These are phyloP conservation scores for Hygrocybe punicea DNA, from an alignment of 768 basidiomycete genomes.

Conservation along the genomic window DNA sequence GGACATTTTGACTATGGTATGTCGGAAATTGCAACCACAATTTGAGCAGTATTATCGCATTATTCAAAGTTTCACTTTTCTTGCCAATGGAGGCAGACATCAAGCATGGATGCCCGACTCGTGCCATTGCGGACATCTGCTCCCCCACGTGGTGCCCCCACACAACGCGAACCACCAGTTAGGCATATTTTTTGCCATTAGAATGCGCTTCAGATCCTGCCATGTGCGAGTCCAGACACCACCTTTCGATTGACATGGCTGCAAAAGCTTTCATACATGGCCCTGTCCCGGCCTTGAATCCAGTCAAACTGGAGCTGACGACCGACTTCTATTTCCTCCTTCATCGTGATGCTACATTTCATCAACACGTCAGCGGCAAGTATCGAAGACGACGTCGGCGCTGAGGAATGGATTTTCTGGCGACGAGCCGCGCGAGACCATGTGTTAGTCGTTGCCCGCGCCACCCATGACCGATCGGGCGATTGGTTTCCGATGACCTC, in stretches of 20 bases:
- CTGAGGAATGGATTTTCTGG: slow-evolving; percentile 30
- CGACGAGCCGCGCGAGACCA: slow-evolving; percentile 71
- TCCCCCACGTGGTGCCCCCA: no score
- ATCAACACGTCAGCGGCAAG: slow-evolving; percentile 10
- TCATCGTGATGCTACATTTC: slow-evolving; percentile 24
- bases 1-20: no score
- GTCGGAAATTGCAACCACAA: no score
- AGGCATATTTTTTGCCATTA: no score
- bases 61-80: no score
- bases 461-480: slow-evolving; percentile 16
- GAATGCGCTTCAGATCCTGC: no score
- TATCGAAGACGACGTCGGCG: not conserved
- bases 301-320: slow-evolving; percentile 51
- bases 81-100: no score
- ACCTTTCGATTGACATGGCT: slow-evolving; percentile 61
- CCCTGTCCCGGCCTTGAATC: slow-evolving; percentile 56
- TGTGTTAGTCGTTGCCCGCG: slow-evolving; percentile 41
- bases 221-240: not conserved
- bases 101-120: no score
- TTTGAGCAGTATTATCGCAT: no score
- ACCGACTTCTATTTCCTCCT: slow-evolving; percentile 15
- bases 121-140: no score
- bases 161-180: no score
- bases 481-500: slow-evolving; percentile 2
- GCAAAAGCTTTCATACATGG: slow-evolving; percentile 62